phyloP scores from a whole-genome alignment of 2,329 filamentous ascomycete genomes.

The Cercospora sp. region DNA sequence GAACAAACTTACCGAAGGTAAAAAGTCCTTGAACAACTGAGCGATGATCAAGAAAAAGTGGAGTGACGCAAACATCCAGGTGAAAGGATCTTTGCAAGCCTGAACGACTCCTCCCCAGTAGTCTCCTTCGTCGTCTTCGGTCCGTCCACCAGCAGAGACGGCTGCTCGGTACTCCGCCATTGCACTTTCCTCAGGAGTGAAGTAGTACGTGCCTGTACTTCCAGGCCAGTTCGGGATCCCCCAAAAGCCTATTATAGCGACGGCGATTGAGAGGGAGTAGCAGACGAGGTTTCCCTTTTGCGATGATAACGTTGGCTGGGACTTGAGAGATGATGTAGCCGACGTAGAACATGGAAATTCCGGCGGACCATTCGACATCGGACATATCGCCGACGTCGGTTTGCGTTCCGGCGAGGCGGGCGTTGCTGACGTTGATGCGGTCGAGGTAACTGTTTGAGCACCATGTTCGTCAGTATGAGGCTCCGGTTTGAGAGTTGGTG shows the following conservation, averaged over 20 bases:
- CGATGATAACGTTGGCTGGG: slow-evolving; percentile 17
- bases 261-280: slow-evolving; percentile 7
- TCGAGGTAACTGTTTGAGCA: slow-evolving; percentile 34
- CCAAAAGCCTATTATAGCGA: slow-evolving; percentile 10
- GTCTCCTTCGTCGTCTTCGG: slow-evolving; percentile 44
- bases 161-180: slow-evolving; percentile 15
- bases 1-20: slow-evolving; percentile 10
- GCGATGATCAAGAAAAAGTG: slow-evolving; percentile 40
- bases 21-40: slow-evolving; percentile 24
- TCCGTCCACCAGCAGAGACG: slow-evolving; percentile 50
- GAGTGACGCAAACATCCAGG: slow-evolving; percentile 39
- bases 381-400: slow-evolving; percentile 15
- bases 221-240: slow-evolving; percentile 10
- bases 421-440: slow-evolving; percentile 46
- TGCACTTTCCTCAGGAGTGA: slow-evolving; percentile 13
- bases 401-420: slow-evolving; percentile 42
- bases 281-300: slow-evolving; percentile 11
- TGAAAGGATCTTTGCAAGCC: slow-evolving; percentile 21
- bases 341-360: slow-evolving; percentile 17
- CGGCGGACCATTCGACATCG: slow-evolving; percentile 13
- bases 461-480: not conserved
- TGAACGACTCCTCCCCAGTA: slow-evolving; percentile 21
- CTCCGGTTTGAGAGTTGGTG: too few species aligned
- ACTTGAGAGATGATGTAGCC: slow-evolving; percentile 18
- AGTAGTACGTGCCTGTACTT: slow-evolving; percentile 9